Conservation (phyloP, 192 early-diverging fungal species). For the Allomyces arbusculus region DNA sequence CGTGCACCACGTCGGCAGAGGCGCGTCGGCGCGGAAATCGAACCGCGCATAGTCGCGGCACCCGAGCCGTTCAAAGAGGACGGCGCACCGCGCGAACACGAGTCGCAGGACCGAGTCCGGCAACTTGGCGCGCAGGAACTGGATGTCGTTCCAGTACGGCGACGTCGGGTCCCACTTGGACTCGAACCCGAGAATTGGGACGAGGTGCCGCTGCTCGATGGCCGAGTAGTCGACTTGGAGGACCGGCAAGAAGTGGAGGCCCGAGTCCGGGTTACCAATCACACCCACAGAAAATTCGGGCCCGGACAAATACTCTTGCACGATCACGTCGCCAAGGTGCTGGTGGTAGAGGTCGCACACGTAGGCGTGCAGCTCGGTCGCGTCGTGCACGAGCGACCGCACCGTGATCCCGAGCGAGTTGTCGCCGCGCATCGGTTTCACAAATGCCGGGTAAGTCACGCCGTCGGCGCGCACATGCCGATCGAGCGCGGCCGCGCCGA, state of each 20-base stretch:
- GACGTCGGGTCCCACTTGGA: constrained; percentile 33
- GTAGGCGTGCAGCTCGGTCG: constrained; percentile 18
- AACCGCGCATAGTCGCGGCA: constrained; percentile 33
- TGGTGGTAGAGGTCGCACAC: constrained; percentile 14
- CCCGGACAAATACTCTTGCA: constrained; percentile 31
- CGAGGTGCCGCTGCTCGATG: constrained; percentile 15
- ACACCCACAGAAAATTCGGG: constrained; percentile 31
- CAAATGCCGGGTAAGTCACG: constrained; percentile 27
- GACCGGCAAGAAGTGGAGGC: constrained; percentile 31
- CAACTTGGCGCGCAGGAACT: constrained; percentile 16
- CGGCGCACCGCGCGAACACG: constrained; percentile 14
- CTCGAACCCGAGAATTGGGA: constrained; percentile 35
- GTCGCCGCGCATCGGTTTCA: constrained; percentile 35
- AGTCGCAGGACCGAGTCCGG: constrained; percentile 3
- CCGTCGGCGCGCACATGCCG: constrained; percentile 10
- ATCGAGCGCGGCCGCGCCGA: constrained; percentile 2
- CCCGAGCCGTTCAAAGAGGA: constrained; percentile 24
- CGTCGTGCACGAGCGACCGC: constrained; percentile 20
- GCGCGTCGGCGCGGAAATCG: constrained; percentile 18
- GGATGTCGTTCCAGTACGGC: constrained; percentile 31
- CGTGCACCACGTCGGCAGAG: neutral
- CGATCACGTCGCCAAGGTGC: constrained; percentile 22
- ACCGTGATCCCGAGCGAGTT: constrained; percentile 32
- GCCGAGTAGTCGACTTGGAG: constrained; percentile 30
- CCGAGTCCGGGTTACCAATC: constrained; percentile 27